Base-by-base conservation (phyloP, 2,329 filamentous ascomycete genomes). In the Aureobasidium lini region DNA sequence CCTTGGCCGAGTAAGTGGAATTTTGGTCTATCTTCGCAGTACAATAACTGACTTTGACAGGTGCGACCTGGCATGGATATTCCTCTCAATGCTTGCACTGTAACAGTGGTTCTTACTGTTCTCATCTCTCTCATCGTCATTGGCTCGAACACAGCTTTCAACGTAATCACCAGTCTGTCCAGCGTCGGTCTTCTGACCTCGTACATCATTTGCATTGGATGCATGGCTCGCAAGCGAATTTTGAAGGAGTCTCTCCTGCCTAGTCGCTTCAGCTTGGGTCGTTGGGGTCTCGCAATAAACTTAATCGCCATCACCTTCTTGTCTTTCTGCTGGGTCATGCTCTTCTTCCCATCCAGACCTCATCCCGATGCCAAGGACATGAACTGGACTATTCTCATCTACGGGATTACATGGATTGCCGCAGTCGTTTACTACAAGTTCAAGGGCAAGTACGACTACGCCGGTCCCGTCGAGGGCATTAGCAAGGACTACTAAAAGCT, bases 201-300 rank as follows among this genome's bases (percentile, higher is more conserved):
- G 15, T 78, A 76, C 67, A 67, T 72, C 48, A 66, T 77, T 59
- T 69, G 66, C 42, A 75, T 77, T 57, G 71, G 72, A 60, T 72
- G 71, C 60, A 69, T 77, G 10, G 66, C 75, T 11, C 73, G 71
- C 60, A 68, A 71, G 34, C 71, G 74, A 46, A 62, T 76, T 46
- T 65, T 64, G 28, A 66, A 70, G 40, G 71, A 71, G 0, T 67
- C 70, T 54, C 68, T 71, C 5, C 68, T 76, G 8, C 72, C 73
- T 31, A 71, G 71, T 48, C 66, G 69, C 39, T 76, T 71, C 71
- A 72, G 67, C 10, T 68, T 76, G 6, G 74, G 75, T n/a, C 64
- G 61, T 28, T 75, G 65, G 65, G 74, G 73, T 13, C 61, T 75
- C 2, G 65, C 69, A 2, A 64, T 76, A 64, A 76, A 77, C 62